These are phyloP conservation scores for Pyrus hybrid DNA, from an alignment of 331 rosid genomes.

Conservation along the genomic window DNA sequence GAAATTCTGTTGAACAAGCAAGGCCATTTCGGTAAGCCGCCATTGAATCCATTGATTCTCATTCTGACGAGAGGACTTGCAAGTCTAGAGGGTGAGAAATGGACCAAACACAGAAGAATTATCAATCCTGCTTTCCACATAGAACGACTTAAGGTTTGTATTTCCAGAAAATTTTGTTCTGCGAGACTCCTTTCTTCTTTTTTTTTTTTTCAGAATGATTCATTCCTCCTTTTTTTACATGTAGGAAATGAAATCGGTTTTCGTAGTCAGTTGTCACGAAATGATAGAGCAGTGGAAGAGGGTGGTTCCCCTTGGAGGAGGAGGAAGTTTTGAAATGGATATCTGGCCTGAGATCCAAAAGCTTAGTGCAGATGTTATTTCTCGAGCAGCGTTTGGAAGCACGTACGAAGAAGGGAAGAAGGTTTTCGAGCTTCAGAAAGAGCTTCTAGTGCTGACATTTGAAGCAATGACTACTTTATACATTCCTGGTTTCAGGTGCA, in stretches of 20 bases:
- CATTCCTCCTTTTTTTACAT: neutral
- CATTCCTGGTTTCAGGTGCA: slow-evolving; percentile 45
- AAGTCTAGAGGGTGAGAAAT: slow-evolving; percentile 33
- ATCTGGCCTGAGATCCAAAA: slow-evolving; percentile 42
- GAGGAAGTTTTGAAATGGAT: slow-evolving; percentile 33
- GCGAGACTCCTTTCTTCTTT: neutral
- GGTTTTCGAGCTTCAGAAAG: slow-evolving; percentile 39
- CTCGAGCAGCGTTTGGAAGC: slow-evolving; percentile 39
- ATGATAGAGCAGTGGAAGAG: slow-evolving; percentile 39
- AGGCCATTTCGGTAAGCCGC: slow-evolving; percentile 41
- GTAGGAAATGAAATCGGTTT: slow-evolving; percentile 37
- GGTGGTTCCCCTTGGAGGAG: slow-evolving; percentile 18
- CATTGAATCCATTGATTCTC: slow-evolving; percentile 28
- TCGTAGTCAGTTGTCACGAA: slow-evolving; percentile 24
- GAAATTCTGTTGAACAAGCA: slow-evolving; percentile 35
- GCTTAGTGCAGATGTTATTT: slow-evolving; percentile 35
- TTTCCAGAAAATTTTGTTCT: neutral
- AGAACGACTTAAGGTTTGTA: slow-evolving; percentile 40
- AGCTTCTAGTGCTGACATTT: slow-evolving; percentile 29
- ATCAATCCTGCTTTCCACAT: slow-evolving; percentile 46
- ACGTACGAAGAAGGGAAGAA: slow-evolving; percentile 38
- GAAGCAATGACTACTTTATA: slow-evolving; percentile 42
- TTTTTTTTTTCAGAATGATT: neutral
- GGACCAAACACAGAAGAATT: slow-evolving; percentile 37
- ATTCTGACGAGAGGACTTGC: slow-evolving; percentile 32